phyloP scores from a whole-genome alignment of 1,139 yeast genomes.

The Yamadazyma taylorii region DNA sequence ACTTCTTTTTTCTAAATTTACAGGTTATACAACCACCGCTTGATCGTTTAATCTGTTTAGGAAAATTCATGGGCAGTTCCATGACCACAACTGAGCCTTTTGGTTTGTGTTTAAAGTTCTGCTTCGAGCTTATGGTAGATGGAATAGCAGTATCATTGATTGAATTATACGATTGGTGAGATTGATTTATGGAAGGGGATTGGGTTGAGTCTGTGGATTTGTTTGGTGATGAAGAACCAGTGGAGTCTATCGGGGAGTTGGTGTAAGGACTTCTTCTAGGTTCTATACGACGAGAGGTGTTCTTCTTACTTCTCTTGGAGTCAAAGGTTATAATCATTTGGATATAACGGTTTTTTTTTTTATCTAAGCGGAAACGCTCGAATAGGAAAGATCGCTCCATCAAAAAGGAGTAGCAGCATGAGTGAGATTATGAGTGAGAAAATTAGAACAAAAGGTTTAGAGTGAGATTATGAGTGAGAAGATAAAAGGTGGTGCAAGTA shows the following conservation, averaged over 20 bases:
- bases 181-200: no score
- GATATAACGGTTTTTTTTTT: background rate
- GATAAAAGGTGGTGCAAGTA: no score
- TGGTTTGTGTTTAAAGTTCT: background rate
- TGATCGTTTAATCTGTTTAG: constrained; percentile 30
- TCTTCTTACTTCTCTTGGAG: constrained; percentile 8
- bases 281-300: background rate
- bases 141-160: no score
- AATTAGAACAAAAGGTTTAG: no score
- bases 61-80: background rate
- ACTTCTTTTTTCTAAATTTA: constrained; percentile 68
- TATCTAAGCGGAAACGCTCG: constrained; percentile 4
- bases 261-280: background rate
- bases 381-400: no score
- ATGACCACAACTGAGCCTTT: background rate
- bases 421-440: no score
- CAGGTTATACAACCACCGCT: constrained; percentile 70
- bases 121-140: background rate
- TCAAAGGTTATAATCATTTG: constrained; percentile 16
- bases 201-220: no score
- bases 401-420: no score
- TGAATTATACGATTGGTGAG: no score
- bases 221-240: no score
- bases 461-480: no score
- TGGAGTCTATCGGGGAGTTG: background rate